Evolutionary conservation across 75 land plant species (phyloP), one percentile per base, ranked within the genome.

Genomic region (Picea sitchensis): DNA sequence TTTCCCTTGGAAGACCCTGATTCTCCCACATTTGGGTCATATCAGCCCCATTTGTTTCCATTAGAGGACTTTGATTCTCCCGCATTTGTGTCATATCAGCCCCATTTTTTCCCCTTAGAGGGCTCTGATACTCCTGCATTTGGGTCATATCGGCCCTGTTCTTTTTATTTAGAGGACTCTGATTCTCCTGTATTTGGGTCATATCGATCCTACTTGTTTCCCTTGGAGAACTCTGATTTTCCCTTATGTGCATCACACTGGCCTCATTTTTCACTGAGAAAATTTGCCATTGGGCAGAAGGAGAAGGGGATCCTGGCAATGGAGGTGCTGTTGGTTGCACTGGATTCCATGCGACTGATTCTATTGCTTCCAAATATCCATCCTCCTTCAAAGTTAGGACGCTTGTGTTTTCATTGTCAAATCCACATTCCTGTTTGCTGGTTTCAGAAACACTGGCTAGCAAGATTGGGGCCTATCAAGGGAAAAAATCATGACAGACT

Each of bases 251-350:
- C 12, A 11, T 51, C 56, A 51, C 56, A 51, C 9, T 51, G 56
- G 56, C 12, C 56, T 51, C 56, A 51, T 51, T 51, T 51, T 51
- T 51, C 11, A 51, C 56, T 9, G 56, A 51, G 12, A 51, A 51
- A 51, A 51, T 51, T 9, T 51, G 56, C 11, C 56, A 9, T 9
- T 51, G 56, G 56, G 56, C 11, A 51, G 56, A 51, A 51, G 56
- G 71, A 17, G 20, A 26, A 36, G 18, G 44, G 36, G 44, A 67
- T 36, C 36, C 71, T 4, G 71, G 71, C 34, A 67, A 38, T 5
- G 71, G 71, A 67, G 71, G 71, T 67, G 71, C 74, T 71, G 74
- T 41, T 44, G 74, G 74, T 41, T 44, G 54, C 11, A 71, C 74
- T 9, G 51, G 74, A 36, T 71, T 71, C 74, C 47, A 71, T 17